These are phyloP conservation scores for Aegilops bicornis DNA, from an alignment of 176 grass and related monocot genomes.

Conservation along the genomic window DNA sequence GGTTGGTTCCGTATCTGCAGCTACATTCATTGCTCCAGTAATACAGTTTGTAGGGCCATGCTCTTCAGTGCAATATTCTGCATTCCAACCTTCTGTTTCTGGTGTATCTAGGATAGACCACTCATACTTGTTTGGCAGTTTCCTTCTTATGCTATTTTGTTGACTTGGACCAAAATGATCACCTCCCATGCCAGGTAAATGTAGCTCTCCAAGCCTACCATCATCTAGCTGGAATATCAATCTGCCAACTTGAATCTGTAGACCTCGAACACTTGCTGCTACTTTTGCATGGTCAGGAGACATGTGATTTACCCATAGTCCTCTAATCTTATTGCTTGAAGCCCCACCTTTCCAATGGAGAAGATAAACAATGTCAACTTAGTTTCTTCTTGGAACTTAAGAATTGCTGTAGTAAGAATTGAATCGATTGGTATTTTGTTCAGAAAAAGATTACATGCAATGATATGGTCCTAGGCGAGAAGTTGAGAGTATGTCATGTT, in stretches of 20 bases:
- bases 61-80: conserved; percentile 92
- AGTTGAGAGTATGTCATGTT: neutral
- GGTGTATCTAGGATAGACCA: conserved; percentile 90
- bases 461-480: neutral
- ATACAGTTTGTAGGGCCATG: conserved; percentile 87
- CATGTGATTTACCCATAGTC: conserved; percentile 76
- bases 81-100: conserved; percentile 99
- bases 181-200: conserved; percentile 79
- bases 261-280: conserved; percentile 55
- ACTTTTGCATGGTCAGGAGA: conserved; percentile 73
- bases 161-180: conserved; percentile 58
- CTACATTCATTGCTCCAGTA: conserved; percentile 50
- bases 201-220: conserved; percentile 83
- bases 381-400: conserved; percentile 7
- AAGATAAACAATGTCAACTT: conserved; percentile 28
- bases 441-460: neutral
- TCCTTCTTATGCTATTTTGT: conserved; percentile 55
- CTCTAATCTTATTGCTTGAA: conserved; percentile 51
- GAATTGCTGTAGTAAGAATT: conserved; percentile 1
- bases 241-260: conserved; percentile 74
- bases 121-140: conserved; percentile 78
- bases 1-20: conserved; percentile 32
- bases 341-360: conserved; percentile 57
- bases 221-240: conserved; percentile 83
- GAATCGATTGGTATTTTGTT: conserved; percentile 5